phyloP scores from a whole-genome alignment of 2,329 filamentous ascomycete genomes.

The Decorospora gaudefroyi region DNA sequence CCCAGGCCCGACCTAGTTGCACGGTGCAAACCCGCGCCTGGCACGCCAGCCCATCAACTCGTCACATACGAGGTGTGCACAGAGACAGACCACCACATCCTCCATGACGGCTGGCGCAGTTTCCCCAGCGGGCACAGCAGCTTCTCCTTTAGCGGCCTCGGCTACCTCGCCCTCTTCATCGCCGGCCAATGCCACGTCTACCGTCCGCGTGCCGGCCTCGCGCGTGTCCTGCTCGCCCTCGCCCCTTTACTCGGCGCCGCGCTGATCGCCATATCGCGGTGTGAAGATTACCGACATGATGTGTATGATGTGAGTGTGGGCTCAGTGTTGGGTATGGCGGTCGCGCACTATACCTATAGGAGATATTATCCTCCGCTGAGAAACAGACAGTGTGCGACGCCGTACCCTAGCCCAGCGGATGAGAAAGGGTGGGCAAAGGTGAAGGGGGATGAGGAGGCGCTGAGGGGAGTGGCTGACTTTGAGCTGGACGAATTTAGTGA shows the following conservation, averaged over 20 bases:
- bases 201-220: constrained; percentile 61
- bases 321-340: constrained; percentile 57
- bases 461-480: constrained; percentile 40
- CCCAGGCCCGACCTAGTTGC: constrained; percentile 85
- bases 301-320: constrained; percentile 65
- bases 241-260: constrained; percentile 61
- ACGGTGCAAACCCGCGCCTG: constrained; percentile 74
- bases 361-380: constrained; percentile 63
- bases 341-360: constrained; percentile 63
- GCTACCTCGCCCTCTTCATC: constrained; percentile 72
- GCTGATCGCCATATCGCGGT: constrained; percentile 64
- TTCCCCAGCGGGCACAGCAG: constrained; percentile 82
- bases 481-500: constrained; percentile 44
- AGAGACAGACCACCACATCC: constrained; percentile 66
- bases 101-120: constrained; percentile 83
- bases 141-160: constrained; percentile 78
- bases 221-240: constrained; percentile 59
- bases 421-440: constrained; percentile 45
- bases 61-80: constrained; percentile 73
- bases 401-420: constrained; percentile 52
- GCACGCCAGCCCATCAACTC: constrained; percentile 60
- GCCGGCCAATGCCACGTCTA: constrained; percentile 67
- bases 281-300: constrained; percentile 68
- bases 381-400: constrained; percentile 56
- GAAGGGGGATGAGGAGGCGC: constrained; percentile 53